phyloP scores from a whole-genome alignment of 2,329 filamentous ascomycete genomes.

The Xylaria sp. region DNA sequence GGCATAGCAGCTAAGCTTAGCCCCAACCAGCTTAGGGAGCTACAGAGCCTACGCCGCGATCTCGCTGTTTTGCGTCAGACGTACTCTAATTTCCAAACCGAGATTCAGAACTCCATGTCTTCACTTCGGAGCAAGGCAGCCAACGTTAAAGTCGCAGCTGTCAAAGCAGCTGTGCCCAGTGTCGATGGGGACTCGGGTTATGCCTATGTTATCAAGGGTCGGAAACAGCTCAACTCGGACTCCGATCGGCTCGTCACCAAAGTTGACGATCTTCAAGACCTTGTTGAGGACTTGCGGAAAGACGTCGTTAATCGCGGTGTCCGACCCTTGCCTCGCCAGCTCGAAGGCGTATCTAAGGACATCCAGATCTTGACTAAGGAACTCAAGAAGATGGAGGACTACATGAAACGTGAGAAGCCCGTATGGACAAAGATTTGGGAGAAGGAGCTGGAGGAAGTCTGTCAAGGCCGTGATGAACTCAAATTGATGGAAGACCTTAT shows the following conservation, averaged over 20 bases:
- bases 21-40: conserved; percentile 75
- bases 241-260: conserved; percentile 90
- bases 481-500: conserved; percentile 97
- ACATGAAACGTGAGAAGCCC: conserved; percentile 90
- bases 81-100: conserved; percentile 89
- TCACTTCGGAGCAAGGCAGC: conserved; percentile 83
- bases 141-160: conserved; percentile 80
- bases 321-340: conserved; percentile 86
- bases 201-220: conserved; percentile 84
- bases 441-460: conserved; percentile 94
- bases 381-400: conserved; percentile 93
- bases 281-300: conserved; percentile 96
- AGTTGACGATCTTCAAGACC: conserved; percentile 96
- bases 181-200: conserved; percentile 84
- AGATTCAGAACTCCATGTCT: conserved; percentile 89
- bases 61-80: conserved; percentile 93
- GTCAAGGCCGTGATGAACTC: conserved; percentile 92
- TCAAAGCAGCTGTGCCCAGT: conserved; percentile 75
- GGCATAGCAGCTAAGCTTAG: conserved; percentile 58
- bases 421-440: conserved; percentile 99
- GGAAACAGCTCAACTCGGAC: conserved; percentile 86
- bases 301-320: conserved; percentile 95
- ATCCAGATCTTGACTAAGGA: conserved; percentile 84
- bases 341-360: conserved; percentile 90
- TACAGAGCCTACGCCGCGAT: conserved; percentile 86